phyloP scores from a whole-genome alignment of 2,329 filamentous ascomycete species.

The Xylariaceae sp. region DNA sequence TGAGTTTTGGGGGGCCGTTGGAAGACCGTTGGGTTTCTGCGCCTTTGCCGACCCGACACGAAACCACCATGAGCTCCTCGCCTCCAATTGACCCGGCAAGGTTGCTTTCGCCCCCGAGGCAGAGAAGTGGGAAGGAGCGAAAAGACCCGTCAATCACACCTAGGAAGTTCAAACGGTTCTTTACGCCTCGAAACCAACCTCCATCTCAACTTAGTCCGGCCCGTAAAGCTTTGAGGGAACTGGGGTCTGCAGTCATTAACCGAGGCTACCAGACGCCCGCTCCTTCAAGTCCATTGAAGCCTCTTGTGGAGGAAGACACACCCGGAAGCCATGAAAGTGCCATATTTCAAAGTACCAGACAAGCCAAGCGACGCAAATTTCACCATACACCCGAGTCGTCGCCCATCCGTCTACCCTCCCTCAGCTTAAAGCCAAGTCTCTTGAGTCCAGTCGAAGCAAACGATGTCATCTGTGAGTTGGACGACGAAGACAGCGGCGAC shows the following conservation, averaged over 20 bases:
- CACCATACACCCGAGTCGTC: constrained; percentile 39
- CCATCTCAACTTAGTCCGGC: constrained; percentile 36
- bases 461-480: constrained; percentile 29
- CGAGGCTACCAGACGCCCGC: constrained; percentile 36
- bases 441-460: constrained; percentile 38
- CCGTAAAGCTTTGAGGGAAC: constrained; percentile 38
- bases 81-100: constrained; percentile 15
- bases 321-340: constrained; percentile 22
- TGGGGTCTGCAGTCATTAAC: constrained; percentile 39
- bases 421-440: constrained; percentile 21
- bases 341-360: constrained; percentile 18
- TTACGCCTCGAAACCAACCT: constrained; percentile 45
- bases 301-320: constrained; percentile 27
- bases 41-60: too few species aligned
- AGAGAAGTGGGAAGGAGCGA: constrained; percentile 39
- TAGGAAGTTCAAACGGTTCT: constrained; percentile 51
- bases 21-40: not conserved
- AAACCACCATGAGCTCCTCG: constrained; percentile 17
- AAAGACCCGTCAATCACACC: constrained; percentile 51
- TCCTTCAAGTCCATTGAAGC: constrained; percentile 37
- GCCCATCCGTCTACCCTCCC: constrained; percentile 25
- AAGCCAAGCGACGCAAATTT: constrained; percentile 36
- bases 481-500: constrained; percentile 33
- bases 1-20: not conserved
- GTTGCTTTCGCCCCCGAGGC: constrained; percentile 25